Evolutionary conservation across 2,329 filamentous ascomycete genomes (phyloP).

Genomic region (Trichoderma sp.): DNA sequence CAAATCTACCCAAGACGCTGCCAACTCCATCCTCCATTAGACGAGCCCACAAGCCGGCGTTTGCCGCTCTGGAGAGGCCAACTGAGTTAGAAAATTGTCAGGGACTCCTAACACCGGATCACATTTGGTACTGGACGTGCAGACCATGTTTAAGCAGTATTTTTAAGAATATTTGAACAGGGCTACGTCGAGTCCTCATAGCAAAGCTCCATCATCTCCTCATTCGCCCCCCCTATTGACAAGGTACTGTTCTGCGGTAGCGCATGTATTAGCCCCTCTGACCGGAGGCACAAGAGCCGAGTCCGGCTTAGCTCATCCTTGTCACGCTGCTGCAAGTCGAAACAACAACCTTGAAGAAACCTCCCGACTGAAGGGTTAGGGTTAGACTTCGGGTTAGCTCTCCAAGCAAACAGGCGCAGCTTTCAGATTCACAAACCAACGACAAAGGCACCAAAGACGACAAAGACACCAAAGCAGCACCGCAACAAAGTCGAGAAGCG

Average conservation of each 20-base stretch:
- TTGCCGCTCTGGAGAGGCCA: not conserved
- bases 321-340: not conserved
- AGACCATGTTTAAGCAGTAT: too few relatives aligned
- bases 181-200: too few relatives aligned
- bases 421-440: not conserved
- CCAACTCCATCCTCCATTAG: not conserved
- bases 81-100: too few relatives aligned
- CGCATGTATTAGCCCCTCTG: not conserved
- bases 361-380: conserved; percentile 8
- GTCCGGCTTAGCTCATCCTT: not conserved
- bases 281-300: not conserved
- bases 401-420: not conserved
- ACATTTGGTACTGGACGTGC: too few relatives aligned
- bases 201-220: too few relatives aligned
- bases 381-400: not conserved
- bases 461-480: too few relatives aligned
- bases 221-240: too few relatives aligned
- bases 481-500: too few relatives aligned
- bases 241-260: too few relatives aligned
- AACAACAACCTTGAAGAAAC: too few relatives aligned
- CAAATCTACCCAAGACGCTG: not conserved
- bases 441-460: not conserved
- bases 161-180: too few relatives aligned
- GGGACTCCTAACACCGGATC: too few relatives aligned
- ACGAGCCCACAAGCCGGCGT: not conserved